Evolutionary conservation across 306 rosid species (phyloP), one percentile per base, ranked within the genome.

Genomic region (Glycine tomentella): DNA sequence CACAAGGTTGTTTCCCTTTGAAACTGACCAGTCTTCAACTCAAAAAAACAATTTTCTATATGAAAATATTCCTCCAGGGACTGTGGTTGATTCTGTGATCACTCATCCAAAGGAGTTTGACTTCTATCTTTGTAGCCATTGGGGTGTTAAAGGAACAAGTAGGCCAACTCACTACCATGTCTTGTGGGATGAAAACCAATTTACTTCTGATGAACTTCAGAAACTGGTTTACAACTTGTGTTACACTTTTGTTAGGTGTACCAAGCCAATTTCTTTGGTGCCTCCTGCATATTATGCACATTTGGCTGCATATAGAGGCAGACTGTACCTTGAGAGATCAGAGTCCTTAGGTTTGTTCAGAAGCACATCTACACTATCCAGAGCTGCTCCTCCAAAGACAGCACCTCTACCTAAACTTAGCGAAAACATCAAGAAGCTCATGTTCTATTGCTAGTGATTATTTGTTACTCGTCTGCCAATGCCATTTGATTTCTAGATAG

Each of bases 201-300:
- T 95, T 77, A 92, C 94, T 65, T 95, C 99, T 14, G 99, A 95
- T 79, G 99, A 95, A 81, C 87, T 95, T 0, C 99, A 95, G 84
- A 93, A 90, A 58, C 89, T 95, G 69, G 97, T 95, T 81, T 87
- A 95, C 87, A 87, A 89, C 80, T 83, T 95, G 11, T 95, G 99
- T 87, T 95, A 82, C 83, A 95, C 99, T 7, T 95, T 93, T 80
- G 94, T 87, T 71, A 90, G 94, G 85, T 95, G 99, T 80, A 95
- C 99, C 15, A 95, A 95, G 86, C 99, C 99, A 10, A 93, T 95
- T 67, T 95, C 99, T 57, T 83, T 95, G 82, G 99, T 95, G n/a
- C 99, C 99, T 49, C 98, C 99, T 8, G 99, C 89, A 69, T 95
- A 93, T 78, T 95, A 95, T 82, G 99, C 99, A 12, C 99, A 95